Conservation (phyloP, 768 basidiomycete species). For the Termitomyces sp. region DNA sequence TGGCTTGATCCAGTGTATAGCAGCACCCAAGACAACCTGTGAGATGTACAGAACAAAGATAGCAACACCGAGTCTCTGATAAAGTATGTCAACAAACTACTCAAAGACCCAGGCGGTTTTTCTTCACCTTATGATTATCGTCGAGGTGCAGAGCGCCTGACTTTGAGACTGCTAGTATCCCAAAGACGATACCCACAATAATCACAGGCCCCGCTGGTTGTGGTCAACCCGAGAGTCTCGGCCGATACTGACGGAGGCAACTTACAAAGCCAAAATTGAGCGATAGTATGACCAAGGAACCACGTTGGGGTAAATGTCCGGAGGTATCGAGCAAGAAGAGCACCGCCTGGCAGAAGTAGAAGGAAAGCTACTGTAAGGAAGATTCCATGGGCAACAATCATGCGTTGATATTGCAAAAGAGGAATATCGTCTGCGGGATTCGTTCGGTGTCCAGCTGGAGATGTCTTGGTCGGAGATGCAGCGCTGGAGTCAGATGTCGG, state of each 20-base stretch:
- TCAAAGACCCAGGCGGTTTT: not conserved
- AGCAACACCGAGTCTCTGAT: conserved; percentile 45
- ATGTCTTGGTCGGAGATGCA: conserved; percentile 15
- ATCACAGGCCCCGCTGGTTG: conserved; percentile 40
- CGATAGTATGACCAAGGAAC: conserved; percentile 51
- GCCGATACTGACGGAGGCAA: not conserved
- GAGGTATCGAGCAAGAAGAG: conserved; percentile 50
- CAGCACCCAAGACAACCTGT: conserved; percentile 47
- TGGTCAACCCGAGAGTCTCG: conserved; percentile 6
- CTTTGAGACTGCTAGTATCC: conserved; percentile 34
- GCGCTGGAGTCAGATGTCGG: conserved; percentile 21
- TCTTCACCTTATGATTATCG: conserved; percentile 46
- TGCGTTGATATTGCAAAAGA: conserved; percentile 42
- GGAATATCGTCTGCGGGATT: conserved; percentile 29
- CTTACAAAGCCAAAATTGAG: conserved; percentile 47
- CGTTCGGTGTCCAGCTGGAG: conserved; percentile 12
- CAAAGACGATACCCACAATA: conserved; percentile 41
- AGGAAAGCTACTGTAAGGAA: conserved; percentile 50
- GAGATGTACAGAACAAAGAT: conserved; percentile 48
- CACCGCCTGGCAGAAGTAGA: conserved; percentile 50
- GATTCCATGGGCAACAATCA: conserved; percentile 54
- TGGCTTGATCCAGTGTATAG: conserved; percentile 54
- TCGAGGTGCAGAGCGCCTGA: conserved; percentile 35
- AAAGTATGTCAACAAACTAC: not conserved
- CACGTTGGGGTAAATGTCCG: conserved; percentile 47